Evolutionary conservation across 768 basidiomycete genomes (phyloP).

Genomic region (Lactarius deliciosus): DNA sequence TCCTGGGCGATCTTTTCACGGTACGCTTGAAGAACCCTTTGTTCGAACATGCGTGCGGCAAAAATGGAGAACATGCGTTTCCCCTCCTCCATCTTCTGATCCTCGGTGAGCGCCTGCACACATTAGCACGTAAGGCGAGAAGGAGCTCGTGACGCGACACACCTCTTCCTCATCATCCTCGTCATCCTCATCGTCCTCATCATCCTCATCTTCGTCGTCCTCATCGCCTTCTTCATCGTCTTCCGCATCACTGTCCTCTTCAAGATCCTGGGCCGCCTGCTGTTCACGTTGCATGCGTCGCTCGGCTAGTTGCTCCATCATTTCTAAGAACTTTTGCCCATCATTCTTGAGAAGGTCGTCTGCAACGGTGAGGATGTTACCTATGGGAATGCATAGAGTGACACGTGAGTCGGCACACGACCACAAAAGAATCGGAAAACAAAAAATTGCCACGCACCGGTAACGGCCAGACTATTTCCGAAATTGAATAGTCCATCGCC

Average conservation of each 20-base stretch:
- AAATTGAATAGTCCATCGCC: slow-evolving; percentile 77
- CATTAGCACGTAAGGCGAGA: slow-evolving; percentile 24
- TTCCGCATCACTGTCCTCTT: slow-evolving; percentile 49
- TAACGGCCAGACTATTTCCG: slow-evolving; percentile 79
- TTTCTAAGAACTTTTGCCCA: slow-evolving; percentile 98
- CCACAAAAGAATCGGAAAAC: slow-evolving; percentile 24
- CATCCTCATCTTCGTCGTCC: slow-evolving; percentile 51
- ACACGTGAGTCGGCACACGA: slow-evolving; percentile 26
- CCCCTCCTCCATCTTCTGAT: slow-evolving; percentile 99
- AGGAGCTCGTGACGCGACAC: slow-evolving; percentile 10
- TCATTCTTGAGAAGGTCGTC: slow-evolving; percentile 99
- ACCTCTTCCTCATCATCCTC: slow-evolving; percentile 48
- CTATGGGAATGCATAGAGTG: slow-evolving; percentile 52
- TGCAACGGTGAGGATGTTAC: slow-evolving; percentile 96
- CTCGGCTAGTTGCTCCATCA: slow-evolving; percentile 99
- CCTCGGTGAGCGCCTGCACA: slow-evolving; percentile 78
- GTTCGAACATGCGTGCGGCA: slow-evolving; percentile 99
- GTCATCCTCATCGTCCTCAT: slow-evolving; percentile 52
- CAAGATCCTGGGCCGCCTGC: slow-evolving; percentile 47
- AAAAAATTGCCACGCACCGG: slow-evolving; percentile 49
- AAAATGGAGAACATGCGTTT: slow-evolving; percentile 99
- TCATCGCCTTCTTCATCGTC: slow-evolving; percentile 51
- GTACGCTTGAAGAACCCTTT: slow-evolving; percentile 94
- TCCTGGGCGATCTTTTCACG: slow-evolving; percentile 97
- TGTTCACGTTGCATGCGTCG: slow-evolving; percentile 91